phyloP scores from a whole-genome alignment of 177 flowering plant species.

The Vitis hybrid region DNA sequence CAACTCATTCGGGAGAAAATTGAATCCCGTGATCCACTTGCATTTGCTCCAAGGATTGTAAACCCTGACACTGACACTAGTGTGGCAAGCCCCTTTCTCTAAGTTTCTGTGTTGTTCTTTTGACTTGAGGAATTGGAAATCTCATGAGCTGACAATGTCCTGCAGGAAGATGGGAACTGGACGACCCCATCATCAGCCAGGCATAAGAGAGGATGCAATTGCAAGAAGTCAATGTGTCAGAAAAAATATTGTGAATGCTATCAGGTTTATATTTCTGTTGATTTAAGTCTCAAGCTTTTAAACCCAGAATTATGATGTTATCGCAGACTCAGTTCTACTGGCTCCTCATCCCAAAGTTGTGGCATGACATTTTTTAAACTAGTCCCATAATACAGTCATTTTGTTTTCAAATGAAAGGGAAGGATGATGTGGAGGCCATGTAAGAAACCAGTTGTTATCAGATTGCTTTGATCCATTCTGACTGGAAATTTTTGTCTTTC shows the following conservation, averaged over 20 bases:
- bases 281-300: no score
- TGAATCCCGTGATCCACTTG: conserved; percentile 31
- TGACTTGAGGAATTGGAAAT: background rate
- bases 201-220: conserved; percentile 1
- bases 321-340: no score
- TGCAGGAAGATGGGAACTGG: conserved; percentile 5
- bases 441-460: fast-evolving
- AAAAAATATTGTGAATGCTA: conserved; percentile 10
- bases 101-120: background rate
- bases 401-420: no score
- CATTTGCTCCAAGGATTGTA: conserved; percentile 29
- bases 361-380: no score
- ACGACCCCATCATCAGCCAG: conserved; percentile 13
- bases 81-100: background rate
- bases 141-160: background rate
- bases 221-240: no score
- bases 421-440: no score
- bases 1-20: conserved; percentile 22
- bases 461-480: no score
- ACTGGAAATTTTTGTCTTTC: background rate
- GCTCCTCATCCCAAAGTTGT: no score
- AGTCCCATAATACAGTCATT: no score
- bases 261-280: background rate
- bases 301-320: no score
- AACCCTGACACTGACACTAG: background rate